Evolutionary conservation across 768 basidiomycete species (phyloP), one percentile per base, ranked within the genome.

Genomic region (Russula earlei): DNA sequence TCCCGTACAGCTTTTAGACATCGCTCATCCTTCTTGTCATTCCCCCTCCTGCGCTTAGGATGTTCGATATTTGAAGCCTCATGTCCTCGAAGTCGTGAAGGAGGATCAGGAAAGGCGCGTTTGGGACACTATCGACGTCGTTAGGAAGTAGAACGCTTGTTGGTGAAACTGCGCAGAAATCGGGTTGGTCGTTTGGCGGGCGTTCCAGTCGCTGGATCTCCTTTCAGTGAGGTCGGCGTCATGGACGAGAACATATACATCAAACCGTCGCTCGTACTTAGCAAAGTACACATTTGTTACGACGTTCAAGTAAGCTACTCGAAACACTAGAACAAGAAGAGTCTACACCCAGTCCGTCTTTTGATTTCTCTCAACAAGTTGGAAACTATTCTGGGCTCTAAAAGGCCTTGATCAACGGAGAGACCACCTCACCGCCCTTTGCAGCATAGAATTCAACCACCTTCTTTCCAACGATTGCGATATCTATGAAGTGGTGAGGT

Each of bases 401-500:
- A 65, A 91, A 67, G n/a, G 88, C 88, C 73, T 83, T 88, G 58
- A 81, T 70, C 33, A 91, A 73, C 25, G 88, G 89, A 44, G 89
- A 90, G n/a, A 82, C 70, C 41, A 89, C 77, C 48, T 78, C 72
- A 51, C 75, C 74, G n/a, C 83, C 83, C 71, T 78, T 78, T 71
- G 84, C 75, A 78, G 84, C 87, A 79, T 94, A 95, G 77, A 88
- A 91, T 50, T 76, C 77, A 57, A 90, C 80, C 48, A 92, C 82
- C 78, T 92, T 91, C 79, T 91, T 85, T 62, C 87, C 82, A 22
- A 91, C 79, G 43, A 69, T 69, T 42, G 91, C 87, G 65, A 96
- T 86, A 68, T 87, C 85, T 84, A 52, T 4, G 25, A 44, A 49
- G 53, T 43, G 15, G 44, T 48, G 29, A 46, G 33, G 47, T 22